Conservation (phyloP, 2,329 filamentous ascomycete genomes). For the Ramichloridium luteum region DNA sequence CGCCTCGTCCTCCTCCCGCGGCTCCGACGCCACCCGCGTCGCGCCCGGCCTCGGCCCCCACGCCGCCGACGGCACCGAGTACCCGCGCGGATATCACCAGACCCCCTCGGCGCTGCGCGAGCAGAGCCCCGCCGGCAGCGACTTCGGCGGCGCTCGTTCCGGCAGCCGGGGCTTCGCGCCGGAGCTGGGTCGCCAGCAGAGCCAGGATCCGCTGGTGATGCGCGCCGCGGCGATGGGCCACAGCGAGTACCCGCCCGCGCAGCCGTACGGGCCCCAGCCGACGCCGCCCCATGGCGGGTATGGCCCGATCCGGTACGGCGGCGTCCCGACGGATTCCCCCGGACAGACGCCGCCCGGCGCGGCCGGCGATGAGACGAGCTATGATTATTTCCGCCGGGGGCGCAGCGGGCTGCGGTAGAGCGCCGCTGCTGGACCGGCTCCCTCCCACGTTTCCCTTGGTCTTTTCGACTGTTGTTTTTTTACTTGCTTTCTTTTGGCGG, state of each 20-base stretch:
- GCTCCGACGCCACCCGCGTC: slow-evolving; percentile 21
- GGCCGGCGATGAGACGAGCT: slow-evolving; percentile 26
- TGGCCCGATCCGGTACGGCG: slow-evolving; percentile 17
- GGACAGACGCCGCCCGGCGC: slow-evolving; percentile 19
- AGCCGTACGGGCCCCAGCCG: slow-evolving; percentile 6
- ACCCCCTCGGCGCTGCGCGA: slow-evolving; percentile 32
- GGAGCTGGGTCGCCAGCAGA: slow-evolving; percentile 12
- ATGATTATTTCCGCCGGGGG: slow-evolving; percentile 29
- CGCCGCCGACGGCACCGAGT: slow-evolving; percentile 33
- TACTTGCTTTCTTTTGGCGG: too few relatives aligned
- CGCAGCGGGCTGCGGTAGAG: too few relatives aligned
- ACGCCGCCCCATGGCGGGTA: slow-evolving; percentile 16
- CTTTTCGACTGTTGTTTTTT: too few relatives aligned
- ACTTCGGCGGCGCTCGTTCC: slow-evolving; percentile 3
- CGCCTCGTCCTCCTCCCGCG: slow-evolving; percentile 15
- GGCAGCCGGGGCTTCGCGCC: slow-evolving; percentile 1
- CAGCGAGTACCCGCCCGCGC: slow-evolving; percentile 6
- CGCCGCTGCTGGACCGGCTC: too few relatives aligned
- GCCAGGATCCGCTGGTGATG: slow-evolving; percentile 12
- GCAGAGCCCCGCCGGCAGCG: slow-evolving; percentile 28
- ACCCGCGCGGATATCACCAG: slow-evolving; percentile 37
- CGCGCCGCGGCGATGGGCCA: slow-evolving; percentile 11
- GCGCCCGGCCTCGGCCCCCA: too few relatives aligned
- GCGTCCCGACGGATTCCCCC: slow-evolving; percentile 10
- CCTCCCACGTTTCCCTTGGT: too few relatives aligned